Evolutionary conservation across 2,329 filamentous ascomycete genomes (phyloP).

Genomic region (Aspergillus quadricinctus): DNA sequence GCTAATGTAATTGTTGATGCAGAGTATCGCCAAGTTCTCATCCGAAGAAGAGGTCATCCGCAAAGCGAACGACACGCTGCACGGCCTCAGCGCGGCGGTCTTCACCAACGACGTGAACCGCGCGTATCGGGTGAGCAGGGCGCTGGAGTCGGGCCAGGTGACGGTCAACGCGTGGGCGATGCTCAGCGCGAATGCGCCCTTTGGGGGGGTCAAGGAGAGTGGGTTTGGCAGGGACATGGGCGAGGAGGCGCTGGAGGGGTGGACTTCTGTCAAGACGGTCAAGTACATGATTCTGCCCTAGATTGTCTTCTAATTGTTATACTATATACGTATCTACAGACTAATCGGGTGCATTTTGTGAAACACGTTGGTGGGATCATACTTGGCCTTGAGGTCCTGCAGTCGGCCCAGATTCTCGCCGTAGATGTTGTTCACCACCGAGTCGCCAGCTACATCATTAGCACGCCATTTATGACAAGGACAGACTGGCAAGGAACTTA

Average conservation of each 20-base stretch:
- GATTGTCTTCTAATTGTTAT: neutral
- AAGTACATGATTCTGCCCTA: slow-evolving; percentile 4
- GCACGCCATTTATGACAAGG: neutral
- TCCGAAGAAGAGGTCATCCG: slow-evolving; percentile 56
- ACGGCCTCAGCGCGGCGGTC: slow-evolving; percentile 24
- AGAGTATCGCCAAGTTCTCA: slow-evolving; percentile 54
- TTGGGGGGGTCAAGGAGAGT: slow-evolving; percentile 26
- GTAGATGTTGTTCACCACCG: slow-evolving; percentile 38
- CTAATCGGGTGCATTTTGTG: slow-evolving; percentile 40
- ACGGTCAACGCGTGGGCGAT: slow-evolving; percentile 26
- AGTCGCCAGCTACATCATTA: slow-evolving; percentile 27
- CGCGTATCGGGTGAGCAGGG: slow-evolving; percentile 19
- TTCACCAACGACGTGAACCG: slow-evolving; percentile 24
- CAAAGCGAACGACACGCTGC: slow-evolving; percentile 50
- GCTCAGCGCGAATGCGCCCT: slow-evolving; percentile 21
- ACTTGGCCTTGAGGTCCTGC: slow-evolving; percentile 42
- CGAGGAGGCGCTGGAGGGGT: slow-evolving; percentile 22
- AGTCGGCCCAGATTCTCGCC: slow-evolving; percentile 42
- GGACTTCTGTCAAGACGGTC: slow-evolving; percentile 21
- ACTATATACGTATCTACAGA: neutral
- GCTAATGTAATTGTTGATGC: neutral
- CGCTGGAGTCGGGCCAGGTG: slow-evolving; percentile 21
- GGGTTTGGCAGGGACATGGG: slow-evolving; percentile 27
- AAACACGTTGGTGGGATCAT: slow-evolving; percentile 47
- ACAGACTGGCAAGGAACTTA: too few relatives aligned